A percentile compares a stretch with the other conserved stretches of the same genome.
Evolutionary conservation across 140 eudicot genomes (phyloP).

Genomic region (Senecio squalidus): DNA sequence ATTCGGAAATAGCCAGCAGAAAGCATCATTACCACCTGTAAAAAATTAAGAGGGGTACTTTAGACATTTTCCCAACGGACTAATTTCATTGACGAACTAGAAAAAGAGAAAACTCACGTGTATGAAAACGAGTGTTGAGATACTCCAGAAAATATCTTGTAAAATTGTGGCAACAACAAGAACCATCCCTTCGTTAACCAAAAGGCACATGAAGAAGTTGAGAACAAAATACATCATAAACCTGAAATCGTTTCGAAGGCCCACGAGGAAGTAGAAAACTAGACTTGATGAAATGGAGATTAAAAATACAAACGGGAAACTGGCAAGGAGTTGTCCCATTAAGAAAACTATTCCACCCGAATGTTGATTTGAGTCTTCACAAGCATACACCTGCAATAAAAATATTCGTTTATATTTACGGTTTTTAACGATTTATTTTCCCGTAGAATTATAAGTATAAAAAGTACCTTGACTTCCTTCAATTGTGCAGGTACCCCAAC

Average conservation of each 20-base stretch:
- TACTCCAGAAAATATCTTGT: conserved; percentile 74
- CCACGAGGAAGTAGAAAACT: conserved; percentile 80
- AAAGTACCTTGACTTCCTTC: conserved; percentile 76
- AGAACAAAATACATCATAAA: conserved; percentile 80
- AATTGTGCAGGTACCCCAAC: conserved; percentile 76
- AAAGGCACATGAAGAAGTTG: conserved; percentile 77
- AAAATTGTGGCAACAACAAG: conserved; percentile 53
- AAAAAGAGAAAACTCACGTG: conserved; percentile 66
- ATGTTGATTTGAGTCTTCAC: conserved; percentile 78
- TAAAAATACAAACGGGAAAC: conserved; percentile 83
- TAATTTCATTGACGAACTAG: no score
- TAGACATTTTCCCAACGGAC: background rate
- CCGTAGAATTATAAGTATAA: background rate
- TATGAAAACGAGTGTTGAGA: conserved; percentile 44
- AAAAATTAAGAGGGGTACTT: conserved; percentile 8
- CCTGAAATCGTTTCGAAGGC: conserved; percentile 68
- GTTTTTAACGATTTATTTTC: background rate
- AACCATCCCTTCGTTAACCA: conserved; percentile 83
- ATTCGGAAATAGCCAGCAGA: conserved; percentile 89
- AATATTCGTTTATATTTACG: background rate
- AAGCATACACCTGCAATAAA: conserved; percentile 49
- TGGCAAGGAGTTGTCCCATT: conserved; percentile 73
- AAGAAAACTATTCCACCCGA: conserved; percentile 73
- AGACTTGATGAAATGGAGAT: conserved; percentile 84
- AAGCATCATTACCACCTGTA: conserved; percentile 83